phyloP scores from a whole-genome alignment of 345 rosid genomes.

The Eucalyptus erythrocorys region DNA sequence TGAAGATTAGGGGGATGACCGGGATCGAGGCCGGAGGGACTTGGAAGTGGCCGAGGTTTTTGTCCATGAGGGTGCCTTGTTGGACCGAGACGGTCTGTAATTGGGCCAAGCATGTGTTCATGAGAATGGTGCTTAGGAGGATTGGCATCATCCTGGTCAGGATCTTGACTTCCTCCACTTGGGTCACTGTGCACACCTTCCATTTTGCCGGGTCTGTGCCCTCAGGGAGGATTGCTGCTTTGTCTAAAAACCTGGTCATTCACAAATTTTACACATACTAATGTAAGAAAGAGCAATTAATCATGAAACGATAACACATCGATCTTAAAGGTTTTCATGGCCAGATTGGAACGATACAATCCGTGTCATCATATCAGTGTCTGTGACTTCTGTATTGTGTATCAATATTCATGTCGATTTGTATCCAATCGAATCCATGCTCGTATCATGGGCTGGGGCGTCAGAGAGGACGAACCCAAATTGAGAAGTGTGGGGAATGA shows the following conservation, averaged over 20 bases:
- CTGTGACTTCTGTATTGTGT: neutral
- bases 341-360: neutral
- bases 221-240: conserved; percentile 14
- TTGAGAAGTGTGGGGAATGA: conserved; percentile 5
- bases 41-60: neutral
- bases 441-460: neutral
- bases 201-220: neutral
- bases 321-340: neutral
- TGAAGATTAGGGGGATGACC: conserved; percentile 21
- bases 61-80: conserved; percentile 16
- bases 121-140: conserved; percentile 15
- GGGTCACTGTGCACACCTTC: conserved; percentile 31
- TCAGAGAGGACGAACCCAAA: neutral
- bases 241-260: conserved; percentile 21
- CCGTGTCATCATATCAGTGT: fast-evolving
- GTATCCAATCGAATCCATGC: neutral
- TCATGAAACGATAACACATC: neutral
- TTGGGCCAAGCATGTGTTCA: conserved; percentile 33
- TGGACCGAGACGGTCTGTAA: conserved; percentile 21
- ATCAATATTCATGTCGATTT: neutral
- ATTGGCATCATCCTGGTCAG: conserved; percentile 35
- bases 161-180: conserved; percentile 44
- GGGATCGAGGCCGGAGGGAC: conserved; percentile 18
- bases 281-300: neutral
- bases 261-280: neutral